Percentiles rank a stretch among this genome's conserved stretches.
Conservation (phyloP, 176 grass and related monocot species). For the Canna indica region DNA sequence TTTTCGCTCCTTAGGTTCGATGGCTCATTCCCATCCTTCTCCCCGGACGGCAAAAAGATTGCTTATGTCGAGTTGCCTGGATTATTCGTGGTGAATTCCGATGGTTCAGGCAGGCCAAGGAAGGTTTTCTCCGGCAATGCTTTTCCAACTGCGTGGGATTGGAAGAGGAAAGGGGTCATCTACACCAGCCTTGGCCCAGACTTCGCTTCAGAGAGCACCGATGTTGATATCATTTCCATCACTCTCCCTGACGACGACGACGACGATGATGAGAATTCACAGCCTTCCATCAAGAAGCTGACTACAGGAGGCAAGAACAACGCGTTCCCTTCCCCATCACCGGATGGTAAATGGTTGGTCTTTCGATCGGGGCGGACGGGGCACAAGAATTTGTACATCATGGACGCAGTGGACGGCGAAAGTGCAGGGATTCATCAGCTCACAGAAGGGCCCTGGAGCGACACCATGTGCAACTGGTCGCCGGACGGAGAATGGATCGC, state of each 20-base stretch:
- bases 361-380: slow-evolving; percentile 71
- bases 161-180: slow-evolving; percentile 64
- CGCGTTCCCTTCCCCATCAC: slow-evolving; percentile 78
- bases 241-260: slow-evolving; percentile 20
- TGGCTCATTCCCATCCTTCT: slow-evolving; percentile 80
- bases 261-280: neutral
- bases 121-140: slow-evolving; percentile 55
- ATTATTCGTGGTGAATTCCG: slow-evolving; percentile 64
- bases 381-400: slow-evolving; percentile 87
- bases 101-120: slow-evolving; percentile 40
- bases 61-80: slow-evolving; percentile 67
- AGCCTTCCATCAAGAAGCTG: slow-evolving; percentile 50
- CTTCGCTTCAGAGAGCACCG: slow-evolving; percentile 51
- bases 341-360: slow-evolving; percentile 82
- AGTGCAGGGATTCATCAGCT: slow-evolving; percentile 41
- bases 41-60: slow-evolving; percentile 59
- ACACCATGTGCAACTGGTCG: slow-evolving; percentile 98
- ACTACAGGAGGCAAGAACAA: slow-evolving; percentile 52
- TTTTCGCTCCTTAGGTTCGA: slow-evolving; percentile 83
- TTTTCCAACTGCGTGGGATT: slow-evolving; percentile 74
- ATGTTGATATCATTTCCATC: slow-evolving; percentile 70
- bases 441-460: slow-evolving; percentile 61
- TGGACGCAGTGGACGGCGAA: slow-evolving; percentile 64
- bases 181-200: slow-evolving; percentile 65
- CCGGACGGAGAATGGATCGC: slow-evolving; percentile 92